Conservation (phyloP, 495 filamentous ascomycete species). For the Friedmanniomyces simplex region DNA sequence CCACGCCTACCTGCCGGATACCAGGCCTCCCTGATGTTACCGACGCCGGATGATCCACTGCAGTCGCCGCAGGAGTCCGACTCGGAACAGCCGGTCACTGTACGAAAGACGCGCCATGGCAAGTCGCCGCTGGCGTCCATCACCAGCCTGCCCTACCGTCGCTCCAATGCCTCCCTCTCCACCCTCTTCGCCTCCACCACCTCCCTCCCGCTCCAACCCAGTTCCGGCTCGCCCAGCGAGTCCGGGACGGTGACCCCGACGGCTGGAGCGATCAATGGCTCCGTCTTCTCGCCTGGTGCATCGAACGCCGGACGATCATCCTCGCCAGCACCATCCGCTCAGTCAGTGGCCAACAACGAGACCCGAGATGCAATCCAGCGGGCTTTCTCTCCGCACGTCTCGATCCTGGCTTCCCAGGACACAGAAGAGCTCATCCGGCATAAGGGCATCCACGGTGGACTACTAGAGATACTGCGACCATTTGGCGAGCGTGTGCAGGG, state of each 20-base stretch:
- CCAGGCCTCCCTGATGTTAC: constrained; percentile 16
- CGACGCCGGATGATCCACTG: constrained; percentile 36
- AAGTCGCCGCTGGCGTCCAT: constrained; percentile 41
- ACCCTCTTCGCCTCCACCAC: constrained; percentile 35
- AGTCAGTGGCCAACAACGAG: constrained; percentile 38
- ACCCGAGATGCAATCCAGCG: constrained; percentile 64
- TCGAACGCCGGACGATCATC: constrained; percentile 12
- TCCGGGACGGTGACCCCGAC: constrained; percentile 28
- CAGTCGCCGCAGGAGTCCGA: constrained; percentile 51
- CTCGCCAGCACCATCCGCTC: constrained; percentile 10
- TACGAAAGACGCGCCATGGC: constrained; percentile 40
- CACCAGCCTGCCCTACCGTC: constrained; percentile 30
- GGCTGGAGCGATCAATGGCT: constrained; percentile 22
- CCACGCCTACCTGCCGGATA: neutral
- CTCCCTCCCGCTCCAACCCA: constrained; percentile 22
- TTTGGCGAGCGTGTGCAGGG: constrained; percentile 86
- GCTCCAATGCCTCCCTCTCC: constrained; percentile 34
- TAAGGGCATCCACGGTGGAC: constrained; percentile 74
- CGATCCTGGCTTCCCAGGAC: constrained; percentile 71
- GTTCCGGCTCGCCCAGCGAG: constrained; percentile 18
- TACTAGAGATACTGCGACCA: constrained; percentile 75
- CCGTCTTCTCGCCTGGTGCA: constrained; percentile 29
- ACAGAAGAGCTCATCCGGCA: constrained; percentile 67
- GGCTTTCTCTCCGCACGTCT: constrained; percentile 79
- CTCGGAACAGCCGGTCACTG: constrained; percentile 40